A percentile compares a stretch with the other conserved stretches of the same genome.
Conservation (phyloP, 2,329 filamentous ascomycete species). For the Didymella segeticola region DNA sequence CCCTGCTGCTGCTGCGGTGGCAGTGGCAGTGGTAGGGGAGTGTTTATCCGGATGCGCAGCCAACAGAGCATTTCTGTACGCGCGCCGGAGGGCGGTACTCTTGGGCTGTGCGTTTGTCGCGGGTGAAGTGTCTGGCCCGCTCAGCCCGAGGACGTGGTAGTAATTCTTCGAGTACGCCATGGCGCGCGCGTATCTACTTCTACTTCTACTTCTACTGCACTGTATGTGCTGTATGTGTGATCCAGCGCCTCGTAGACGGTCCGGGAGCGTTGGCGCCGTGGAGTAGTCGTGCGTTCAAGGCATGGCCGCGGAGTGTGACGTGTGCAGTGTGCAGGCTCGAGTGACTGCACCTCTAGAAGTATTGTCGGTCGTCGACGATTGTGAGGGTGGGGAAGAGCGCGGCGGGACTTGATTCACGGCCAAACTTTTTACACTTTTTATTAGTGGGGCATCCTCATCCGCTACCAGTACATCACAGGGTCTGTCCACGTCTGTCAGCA, state of each 20-base stretch:
- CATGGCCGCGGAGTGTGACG: too few species aligned
- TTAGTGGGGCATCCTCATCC: constrained; percentile 11
- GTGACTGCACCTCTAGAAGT: neutral
- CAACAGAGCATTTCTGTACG: constrained; percentile 65
- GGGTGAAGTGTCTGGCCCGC: constrained; percentile 12
- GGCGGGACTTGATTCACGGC: constrained; percentile 5
- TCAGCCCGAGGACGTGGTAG: constrained; percentile 37
- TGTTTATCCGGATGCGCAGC: constrained; percentile 66
- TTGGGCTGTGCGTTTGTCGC: constrained; percentile 1
- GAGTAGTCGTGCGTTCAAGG: neutral
- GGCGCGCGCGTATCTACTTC: too few species aligned
- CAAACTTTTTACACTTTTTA: constrained; percentile 6
- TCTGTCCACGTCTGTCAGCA: too few species aligned
- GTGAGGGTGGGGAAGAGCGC: constrained; percentile 1
- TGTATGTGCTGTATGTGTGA: neutral
- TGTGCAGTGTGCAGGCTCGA: neutral
- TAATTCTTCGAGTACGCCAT: constrained; percentile 41
- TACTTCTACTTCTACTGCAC: too few species aligned
- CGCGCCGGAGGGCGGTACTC: constrained; percentile 35
- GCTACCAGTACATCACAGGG: too few species aligned
- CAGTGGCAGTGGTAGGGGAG: too few species aligned
- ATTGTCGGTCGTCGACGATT: neutral
- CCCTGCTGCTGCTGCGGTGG: neutral
- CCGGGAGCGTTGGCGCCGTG: constrained; percentile 10
- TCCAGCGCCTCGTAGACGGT: too few species aligned